Conservation (phyloP, 345 rosid genomes). For the Sonneratia alba region DNA sequence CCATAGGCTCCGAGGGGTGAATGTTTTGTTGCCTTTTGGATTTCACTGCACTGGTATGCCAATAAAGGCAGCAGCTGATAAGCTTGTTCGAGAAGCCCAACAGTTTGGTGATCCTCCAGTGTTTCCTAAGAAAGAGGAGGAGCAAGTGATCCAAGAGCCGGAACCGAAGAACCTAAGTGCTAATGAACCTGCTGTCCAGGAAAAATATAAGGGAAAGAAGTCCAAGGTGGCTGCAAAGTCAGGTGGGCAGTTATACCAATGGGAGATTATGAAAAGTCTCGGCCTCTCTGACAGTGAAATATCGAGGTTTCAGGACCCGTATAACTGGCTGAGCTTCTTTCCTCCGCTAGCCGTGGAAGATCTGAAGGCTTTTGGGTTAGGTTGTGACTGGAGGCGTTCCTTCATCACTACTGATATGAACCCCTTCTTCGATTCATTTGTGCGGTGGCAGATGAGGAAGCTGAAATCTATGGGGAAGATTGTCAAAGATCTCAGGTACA, state of each 20-base stretch:
- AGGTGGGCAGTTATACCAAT: constrained; percentile 67
- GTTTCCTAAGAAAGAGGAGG: constrained; percentile 36
- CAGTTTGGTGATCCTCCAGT: constrained; percentile 70
- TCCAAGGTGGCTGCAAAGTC: constrained; percentile 84
- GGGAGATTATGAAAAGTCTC: constrained; percentile 95
- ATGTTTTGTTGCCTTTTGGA: constrained; percentile 77
- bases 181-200: constrained; percentile 23
- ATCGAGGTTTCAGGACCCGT: constrained; percentile 58
- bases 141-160: constrained; percentile 14
- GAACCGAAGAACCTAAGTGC: constrained; percentile 29
- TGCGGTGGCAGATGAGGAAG: constrained; percentile 90
- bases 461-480: constrained; percentile 80
- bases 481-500: constrained; percentile 70
- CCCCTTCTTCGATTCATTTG: constrained; percentile 70
- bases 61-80: constrained; percentile 92
- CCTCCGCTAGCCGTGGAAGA: constrained; percentile 76
- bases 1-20: constrained; percentile 78
- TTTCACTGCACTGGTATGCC: constrained; percentile 99
- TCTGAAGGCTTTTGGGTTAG: constrained; percentile 76
- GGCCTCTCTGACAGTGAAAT: constrained; percentile 71
- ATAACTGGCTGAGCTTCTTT: constrained; percentile 64
- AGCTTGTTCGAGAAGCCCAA: constrained; percentile 62
- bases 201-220: constrained; percentile 72
- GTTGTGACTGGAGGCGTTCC: constrained; percentile 91
- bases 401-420: constrained; percentile 80